Percentiles rank a stretch among this genome's conserved stretches.
phyloP scores from a whole-genome alignment of 108 stramenopile genomes.

The Tribonema minus region DNA sequence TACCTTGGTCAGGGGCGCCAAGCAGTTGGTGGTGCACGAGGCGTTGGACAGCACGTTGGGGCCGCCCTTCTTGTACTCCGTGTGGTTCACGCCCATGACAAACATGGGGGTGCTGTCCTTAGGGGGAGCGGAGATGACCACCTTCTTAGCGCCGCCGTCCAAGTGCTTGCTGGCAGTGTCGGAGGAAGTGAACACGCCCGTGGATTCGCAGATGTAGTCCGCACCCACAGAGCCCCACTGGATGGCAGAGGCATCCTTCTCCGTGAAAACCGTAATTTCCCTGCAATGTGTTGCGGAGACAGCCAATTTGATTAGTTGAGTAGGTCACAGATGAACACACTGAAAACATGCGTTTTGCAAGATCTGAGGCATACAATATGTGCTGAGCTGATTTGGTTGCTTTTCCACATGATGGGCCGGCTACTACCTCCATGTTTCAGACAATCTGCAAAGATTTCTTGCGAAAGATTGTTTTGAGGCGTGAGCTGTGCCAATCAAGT shows the following conservation, averaged over 20 bases:
- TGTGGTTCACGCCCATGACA: slow-evolving; percentile 63
- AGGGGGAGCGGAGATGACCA: slow-evolving; percentile 57
- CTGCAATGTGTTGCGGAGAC: no score
- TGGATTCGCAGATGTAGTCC: slow-evolving; percentile 58
- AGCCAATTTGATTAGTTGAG: no score
- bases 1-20: slow-evolving; percentile 57
- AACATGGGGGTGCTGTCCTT: slow-evolving; percentile 59
- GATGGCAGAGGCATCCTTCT: slow-evolving; percentile 49
- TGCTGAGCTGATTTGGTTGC: no score
- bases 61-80: slow-evolving; percentile 36
- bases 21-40: slow-evolving; percentile 60
- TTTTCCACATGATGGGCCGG: no score
- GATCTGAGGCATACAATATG: no score
- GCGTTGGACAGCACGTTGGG: slow-evolving; percentile 57
- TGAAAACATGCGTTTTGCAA: no score
- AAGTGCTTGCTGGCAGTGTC: slow-evolving; percentile 54
- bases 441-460: no score
- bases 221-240: slow-evolving; percentile 52
- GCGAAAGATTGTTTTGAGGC: no score
- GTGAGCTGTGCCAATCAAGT: no score
- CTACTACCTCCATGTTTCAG: no score
- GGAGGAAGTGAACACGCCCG: slow-evolving; percentile 54
- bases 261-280: slow-evolving; percentile 45
- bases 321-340: no score
- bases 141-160: slow-evolving; percentile 58